Evolutionary conservation across 2,329 filamentous ascomycete genomes (phyloP).

Genomic region (Alternaria postmessia): DNA sequence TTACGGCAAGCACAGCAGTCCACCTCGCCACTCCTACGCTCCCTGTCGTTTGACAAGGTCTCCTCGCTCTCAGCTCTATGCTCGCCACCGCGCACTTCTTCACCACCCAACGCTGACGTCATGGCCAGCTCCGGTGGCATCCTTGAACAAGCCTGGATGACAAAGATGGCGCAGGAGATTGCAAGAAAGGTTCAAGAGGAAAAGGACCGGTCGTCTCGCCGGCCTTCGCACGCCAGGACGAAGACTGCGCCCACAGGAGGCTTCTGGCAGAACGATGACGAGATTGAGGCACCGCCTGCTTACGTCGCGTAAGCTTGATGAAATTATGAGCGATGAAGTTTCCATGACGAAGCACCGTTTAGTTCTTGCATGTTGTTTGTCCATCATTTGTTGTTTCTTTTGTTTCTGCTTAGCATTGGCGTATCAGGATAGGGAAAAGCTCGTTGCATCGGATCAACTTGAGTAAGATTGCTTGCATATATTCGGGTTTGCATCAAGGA

Average conservation of each 20-base stretch:
- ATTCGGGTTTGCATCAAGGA: neutral
- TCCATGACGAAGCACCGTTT: conserved; percentile 5
- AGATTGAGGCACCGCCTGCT: conserved; percentile 44
- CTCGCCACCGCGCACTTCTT: conserved; percentile 33
- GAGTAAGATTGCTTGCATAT: conserved; percentile 3
- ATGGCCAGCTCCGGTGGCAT: conserved; percentile 59
- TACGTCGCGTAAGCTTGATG: conserved; percentile 36
- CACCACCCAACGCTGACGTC: conserved; percentile 34
- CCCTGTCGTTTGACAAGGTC: conserved; percentile 44
- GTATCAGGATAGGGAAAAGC: conserved; percentile 11
- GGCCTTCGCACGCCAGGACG: conserved; percentile 13
- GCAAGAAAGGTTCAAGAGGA: conserved; percentile 87
- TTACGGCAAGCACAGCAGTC: conserved; percentile 44
- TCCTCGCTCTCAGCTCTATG: conserved; percentile 37
- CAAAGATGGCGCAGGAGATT: conserved; percentile 94
- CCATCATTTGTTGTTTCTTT: conserved; percentile 6
- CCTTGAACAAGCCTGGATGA: conserved; percentile 83
- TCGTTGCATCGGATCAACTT: conserved; percentile 12
- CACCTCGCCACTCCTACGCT: conserved; percentile 48
- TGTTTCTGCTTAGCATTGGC: conserved; percentile 12
- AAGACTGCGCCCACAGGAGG: conserved; percentile 21
- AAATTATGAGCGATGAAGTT: conserved; percentile 22
- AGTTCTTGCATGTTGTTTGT: conserved; percentile 7
- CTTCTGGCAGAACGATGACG: conserved; percentile 38
- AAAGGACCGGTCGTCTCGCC: conserved; percentile 60